These are phyloP conservation scores for Paecilomyces niveus DNA, from an alignment of 2,329 filamentous ascomycete species.

Conservation along the genomic window DNA sequence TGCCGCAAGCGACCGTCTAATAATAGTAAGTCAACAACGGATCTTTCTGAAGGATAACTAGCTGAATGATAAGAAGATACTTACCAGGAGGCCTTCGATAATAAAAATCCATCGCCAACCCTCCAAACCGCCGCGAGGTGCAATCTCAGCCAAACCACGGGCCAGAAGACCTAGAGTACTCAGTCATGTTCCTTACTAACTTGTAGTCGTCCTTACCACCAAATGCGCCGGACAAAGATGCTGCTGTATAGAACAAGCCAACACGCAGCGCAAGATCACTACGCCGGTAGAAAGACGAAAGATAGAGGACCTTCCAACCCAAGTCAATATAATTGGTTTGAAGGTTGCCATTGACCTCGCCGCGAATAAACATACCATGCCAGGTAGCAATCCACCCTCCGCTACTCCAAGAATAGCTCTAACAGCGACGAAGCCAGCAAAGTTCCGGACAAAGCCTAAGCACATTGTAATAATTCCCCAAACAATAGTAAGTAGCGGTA, in stretches of 20 bases:
- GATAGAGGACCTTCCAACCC: slow-evolving; percentile 49
- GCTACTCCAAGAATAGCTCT: slow-evolving; percentile 56
- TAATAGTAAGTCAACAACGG: not conserved
- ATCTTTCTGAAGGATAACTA: not conserved
- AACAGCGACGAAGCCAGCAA: slow-evolving; percentile 53
- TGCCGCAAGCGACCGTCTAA: slow-evolving; percentile 49
- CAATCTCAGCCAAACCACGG: slow-evolving; percentile 55
- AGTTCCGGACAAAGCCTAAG: slow-evolving; percentile 30
- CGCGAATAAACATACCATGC: slow-evolving; percentile 47
- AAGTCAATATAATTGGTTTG: not conserved
- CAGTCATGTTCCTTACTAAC: not conserved
- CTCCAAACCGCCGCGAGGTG: slow-evolving; percentile 45
- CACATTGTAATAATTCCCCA: slow-evolving; percentile 53
- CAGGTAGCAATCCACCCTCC: slow-evolving; percentile 60
- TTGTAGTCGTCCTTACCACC: slow-evolving; percentile 37
- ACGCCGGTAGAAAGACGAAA: slow-evolving; percentile 56
- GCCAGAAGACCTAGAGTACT: slow-evolving; percentile 45
- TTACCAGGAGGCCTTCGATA: slow-evolving; percentile 45
- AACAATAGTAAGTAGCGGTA: slow-evolving; percentile 48
- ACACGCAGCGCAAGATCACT: slow-evolving; percentile 57
- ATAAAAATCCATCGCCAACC: slow-evolving; percentile 60
- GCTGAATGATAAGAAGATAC: not conserved
- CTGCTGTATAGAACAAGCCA: slow-evolving; percentile 61
- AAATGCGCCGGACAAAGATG: slow-evolving; percentile 58
- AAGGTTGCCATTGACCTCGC: not conserved